Evolutionary conservation across 202 grass and related monocot species (phyloP).

Genomic region (Brachypodium distachyon): DNA sequence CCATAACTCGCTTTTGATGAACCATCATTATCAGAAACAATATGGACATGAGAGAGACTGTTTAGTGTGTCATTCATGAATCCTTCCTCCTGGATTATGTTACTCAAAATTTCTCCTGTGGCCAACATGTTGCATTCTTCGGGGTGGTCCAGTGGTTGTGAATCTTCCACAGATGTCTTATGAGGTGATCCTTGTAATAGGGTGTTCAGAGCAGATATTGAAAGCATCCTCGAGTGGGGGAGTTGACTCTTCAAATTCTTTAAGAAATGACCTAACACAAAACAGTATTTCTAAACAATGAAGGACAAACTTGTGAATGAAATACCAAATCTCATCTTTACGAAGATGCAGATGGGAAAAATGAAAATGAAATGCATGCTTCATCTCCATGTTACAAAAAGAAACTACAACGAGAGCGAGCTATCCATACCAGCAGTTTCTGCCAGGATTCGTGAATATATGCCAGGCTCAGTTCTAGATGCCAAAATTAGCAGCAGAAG

Average conservation of each 20-base stretch:
- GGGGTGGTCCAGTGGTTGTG: constrained; percentile 8
- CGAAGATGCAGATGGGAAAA: neutral
- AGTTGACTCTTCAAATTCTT: constrained; percentile 93
- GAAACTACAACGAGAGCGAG: neutral
- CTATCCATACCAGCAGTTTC: constrained; percentile 66
- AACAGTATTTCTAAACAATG: constrained; percentile 1
- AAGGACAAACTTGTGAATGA: neutral
- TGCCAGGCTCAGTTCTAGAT: constrained; percentile 65
- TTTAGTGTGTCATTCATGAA: constrained; percentile 70
- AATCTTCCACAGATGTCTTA: constrained; percentile 30
- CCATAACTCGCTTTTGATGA: constrained; percentile 63
- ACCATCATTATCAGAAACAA: constrained; percentile 70
- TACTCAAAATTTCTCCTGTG: constrained; percentile 54
- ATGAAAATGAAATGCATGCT: neutral
- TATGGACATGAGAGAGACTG: constrained; percentile 82
- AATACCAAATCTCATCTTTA: neutral
- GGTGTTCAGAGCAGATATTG: constrained; percentile 93
- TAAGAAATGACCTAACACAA: constrained; percentile 84
- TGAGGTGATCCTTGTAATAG: constrained; percentile 66
- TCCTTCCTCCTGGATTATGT: constrained; percentile 67
- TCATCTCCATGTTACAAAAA: neutral
- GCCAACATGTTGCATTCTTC: constrained; percentile 28
- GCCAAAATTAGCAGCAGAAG: constrained; percentile 83
- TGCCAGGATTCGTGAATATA: constrained; percentile 64
- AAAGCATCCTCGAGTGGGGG: constrained; percentile 94